phyloP scores from a whole-genome alignment of 2,329 filamentous ascomycete genomes.

The Bipolaris zeicola region DNA sequence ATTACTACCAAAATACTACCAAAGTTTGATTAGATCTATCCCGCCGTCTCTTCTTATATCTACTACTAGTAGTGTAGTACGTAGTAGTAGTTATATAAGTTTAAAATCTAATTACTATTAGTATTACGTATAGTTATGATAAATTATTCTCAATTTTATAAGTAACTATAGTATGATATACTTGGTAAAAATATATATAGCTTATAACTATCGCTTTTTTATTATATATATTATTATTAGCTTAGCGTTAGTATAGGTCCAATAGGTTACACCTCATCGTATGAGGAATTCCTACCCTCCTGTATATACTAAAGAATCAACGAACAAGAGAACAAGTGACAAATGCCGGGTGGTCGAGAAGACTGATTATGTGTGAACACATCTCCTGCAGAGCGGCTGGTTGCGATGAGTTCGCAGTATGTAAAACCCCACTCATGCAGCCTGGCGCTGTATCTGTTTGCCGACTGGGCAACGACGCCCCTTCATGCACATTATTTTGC shows the following conservation, averaged over 20 bases:
- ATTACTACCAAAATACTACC: no score
- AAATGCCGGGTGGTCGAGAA: neutral
- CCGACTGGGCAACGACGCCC: slow-evolving; percentile 8
- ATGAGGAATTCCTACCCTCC: neutral
- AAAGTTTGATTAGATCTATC: no score
- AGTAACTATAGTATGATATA: no score
- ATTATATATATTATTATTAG: no score
- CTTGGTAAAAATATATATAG: no score
- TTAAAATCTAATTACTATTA: no score
- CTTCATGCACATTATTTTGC: slow-evolving; percentile 14
- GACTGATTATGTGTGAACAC: neutral
- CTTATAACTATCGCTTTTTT: no score
- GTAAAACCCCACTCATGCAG: slow-evolving; percentile 16
- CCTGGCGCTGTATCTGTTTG: slow-evolving; percentile 4
- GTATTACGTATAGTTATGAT: no score
- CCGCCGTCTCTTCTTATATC: no score
- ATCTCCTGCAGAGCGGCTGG: slow-evolving; percentile 10
- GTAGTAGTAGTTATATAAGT: no score
- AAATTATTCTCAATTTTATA: no score
- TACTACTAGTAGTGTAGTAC: no score
- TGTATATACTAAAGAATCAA: neutral
- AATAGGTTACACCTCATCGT: neutral
- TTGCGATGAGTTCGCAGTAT: slow-evolving; percentile 20
- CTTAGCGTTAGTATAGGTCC: neutral
- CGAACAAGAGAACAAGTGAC: neutral